These are phyloP conservation scores for Yamadazyma membranifaciens DNA, from an alignment of 1,139 yeast species.

Conservation along the genomic window DNA sequence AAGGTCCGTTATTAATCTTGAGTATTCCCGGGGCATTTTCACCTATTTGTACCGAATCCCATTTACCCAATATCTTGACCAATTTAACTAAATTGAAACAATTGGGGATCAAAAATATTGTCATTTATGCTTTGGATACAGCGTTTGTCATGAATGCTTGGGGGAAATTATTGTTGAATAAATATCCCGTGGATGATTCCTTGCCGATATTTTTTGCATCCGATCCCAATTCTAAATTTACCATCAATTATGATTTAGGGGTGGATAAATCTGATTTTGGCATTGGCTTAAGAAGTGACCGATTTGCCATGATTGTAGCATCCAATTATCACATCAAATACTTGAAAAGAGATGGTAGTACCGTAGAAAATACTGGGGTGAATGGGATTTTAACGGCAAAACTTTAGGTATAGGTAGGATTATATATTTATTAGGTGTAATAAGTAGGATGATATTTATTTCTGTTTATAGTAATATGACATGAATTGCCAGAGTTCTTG, in stretches of 20 bases:
- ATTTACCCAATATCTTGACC: constrained; percentile 71
- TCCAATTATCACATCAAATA: constrained; percentile 13
- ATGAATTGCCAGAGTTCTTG: too few species aligned
- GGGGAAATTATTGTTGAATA: constrained; percentile 16
- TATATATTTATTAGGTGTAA: not conserved
- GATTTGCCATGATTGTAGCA: constrained; percentile 67
- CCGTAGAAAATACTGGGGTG: constrained; percentile 52
- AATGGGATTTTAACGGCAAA: constrained; percentile 66
- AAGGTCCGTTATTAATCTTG: constrained; percentile 58
- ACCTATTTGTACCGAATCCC: constrained; percentile 81
- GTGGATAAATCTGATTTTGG: constrained; percentile 37
- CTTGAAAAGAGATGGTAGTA: constrained; percentile 13
- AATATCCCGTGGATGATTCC: constrained; percentile 11
- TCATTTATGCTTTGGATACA: constrained; percentile 17
- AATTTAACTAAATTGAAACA: constrained; percentile 46
- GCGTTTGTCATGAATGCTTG: constrained; percentile 35
- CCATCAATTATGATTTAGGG: constrained; percentile 42
- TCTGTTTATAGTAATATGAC: too few species aligned
- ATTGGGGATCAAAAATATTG: constrained; percentile 15
- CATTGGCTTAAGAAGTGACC: constrained; percentile 67
- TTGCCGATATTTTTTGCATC: constrained; percentile 59
- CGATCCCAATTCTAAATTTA: constrained; percentile 69
- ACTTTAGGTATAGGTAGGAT: constrained; percentile 27
- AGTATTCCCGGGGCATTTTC: constrained; percentile 93
- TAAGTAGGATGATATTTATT: too few species aligned